Conservation (phyloP, 1,284 basidiomycete genomes). For the Ceratobasidium sp. region DNA sequence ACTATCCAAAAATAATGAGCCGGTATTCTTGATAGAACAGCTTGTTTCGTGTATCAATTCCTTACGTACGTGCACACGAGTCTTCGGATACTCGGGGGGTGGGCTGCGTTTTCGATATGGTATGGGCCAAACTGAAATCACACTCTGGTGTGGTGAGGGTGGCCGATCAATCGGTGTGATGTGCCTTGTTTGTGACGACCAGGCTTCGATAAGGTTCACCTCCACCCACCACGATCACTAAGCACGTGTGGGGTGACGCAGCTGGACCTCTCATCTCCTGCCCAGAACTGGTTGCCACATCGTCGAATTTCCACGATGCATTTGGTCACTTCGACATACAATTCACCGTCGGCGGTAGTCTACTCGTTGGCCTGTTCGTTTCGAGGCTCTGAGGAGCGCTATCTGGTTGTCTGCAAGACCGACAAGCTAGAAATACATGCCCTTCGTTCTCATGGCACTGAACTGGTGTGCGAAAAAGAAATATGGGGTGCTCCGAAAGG, state of each 20-base stretch:
- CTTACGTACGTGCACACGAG: too few relatives aligned
- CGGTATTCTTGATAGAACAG: too few relatives aligned
- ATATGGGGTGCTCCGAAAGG: conserved; percentile 38
- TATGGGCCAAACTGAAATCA: too few relatives aligned
- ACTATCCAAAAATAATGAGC: too few relatives aligned
- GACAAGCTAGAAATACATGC: conserved; percentile 33
- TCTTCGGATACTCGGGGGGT: too few relatives aligned
- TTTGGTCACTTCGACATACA: conserved; percentile 37
- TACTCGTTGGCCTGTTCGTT: conserved; percentile 40
- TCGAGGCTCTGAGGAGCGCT: conserved; percentile 22
- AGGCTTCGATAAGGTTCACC: not conserved
- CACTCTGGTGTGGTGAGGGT: too few relatives aligned
- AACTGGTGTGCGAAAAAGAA: conserved; percentile 36
- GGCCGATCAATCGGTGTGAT: conserved; percentile 1
- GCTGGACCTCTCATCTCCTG: not conserved
- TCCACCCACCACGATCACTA: conserved; percentile 4
- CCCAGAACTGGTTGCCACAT: too few relatives aligned
- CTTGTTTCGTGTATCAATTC: too few relatives aligned
- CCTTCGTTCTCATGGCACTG: conserved; percentile 34
- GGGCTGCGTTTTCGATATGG: too few relatives aligned
- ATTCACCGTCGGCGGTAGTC: conserved; percentile 36
- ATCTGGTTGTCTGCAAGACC: conserved; percentile 34
- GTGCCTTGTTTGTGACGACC: not conserved
- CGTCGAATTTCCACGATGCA: conserved; percentile 19
- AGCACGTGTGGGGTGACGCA: conserved; percentile 6